phyloP scores from a whole-genome alignment of 2,329 filamentous ascomycete species.

The Paracamarosporium sp. region DNA sequence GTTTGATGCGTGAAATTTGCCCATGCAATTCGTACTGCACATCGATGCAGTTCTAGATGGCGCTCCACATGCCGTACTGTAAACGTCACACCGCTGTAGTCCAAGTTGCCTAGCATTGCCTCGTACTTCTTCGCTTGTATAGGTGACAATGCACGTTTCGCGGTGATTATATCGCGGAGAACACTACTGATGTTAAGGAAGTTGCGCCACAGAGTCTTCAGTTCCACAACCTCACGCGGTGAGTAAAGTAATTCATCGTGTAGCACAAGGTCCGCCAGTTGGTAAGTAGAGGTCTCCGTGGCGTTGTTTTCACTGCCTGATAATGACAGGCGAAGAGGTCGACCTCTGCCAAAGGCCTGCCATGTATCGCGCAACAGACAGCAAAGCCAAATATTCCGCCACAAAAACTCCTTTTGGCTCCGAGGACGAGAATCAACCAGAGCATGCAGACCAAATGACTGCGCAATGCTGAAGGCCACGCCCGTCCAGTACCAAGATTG shows the following conservation, averaged over 20 bases:
- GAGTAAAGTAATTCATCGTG: slow-evolving; percentile 6
- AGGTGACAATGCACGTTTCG: slow-evolving; percentile 5
- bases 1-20: neutral
- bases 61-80: slow-evolving; percentile 6
- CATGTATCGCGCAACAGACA: slow-evolving; percentile 51
- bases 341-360: slow-evolving; percentile 48
- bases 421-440: slow-evolving; percentile 19
- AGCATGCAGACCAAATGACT: slow-evolving; percentile 53
- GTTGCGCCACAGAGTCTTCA: slow-evolving; percentile 9
- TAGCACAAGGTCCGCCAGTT: slow-evolving; percentile 6
- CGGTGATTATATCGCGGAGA: slow-evolving; percentile 11
- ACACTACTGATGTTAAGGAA: slow-evolving; percentile 6
- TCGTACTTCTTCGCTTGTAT: neutral
- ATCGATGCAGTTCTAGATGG: slow-evolving; percentile 14
- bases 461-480: slow-evolving; percentile 52
- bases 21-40: slow-evolving; percentile 11
- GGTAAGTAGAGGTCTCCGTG: neutral
- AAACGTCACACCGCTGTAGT: neutral
- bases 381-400: slow-evolving; percentile 52
- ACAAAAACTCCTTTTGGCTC: slow-evolving; percentile 33
- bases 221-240: slow-evolving; percentile 4
- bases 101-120: neutral
- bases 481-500: slow-evolving; percentile 57
- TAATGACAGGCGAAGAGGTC: slow-evolving; percentile 48
- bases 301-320: slow-evolving; percentile 43